A percentile compares a stretch with the other conserved stretches of the same genome.
These are phyloP conservation scores for Furcasterigmium sp. DNA, from an alignment of 2,329 filamentous ascomycete genomes.

Conservation along the genomic window DNA sequence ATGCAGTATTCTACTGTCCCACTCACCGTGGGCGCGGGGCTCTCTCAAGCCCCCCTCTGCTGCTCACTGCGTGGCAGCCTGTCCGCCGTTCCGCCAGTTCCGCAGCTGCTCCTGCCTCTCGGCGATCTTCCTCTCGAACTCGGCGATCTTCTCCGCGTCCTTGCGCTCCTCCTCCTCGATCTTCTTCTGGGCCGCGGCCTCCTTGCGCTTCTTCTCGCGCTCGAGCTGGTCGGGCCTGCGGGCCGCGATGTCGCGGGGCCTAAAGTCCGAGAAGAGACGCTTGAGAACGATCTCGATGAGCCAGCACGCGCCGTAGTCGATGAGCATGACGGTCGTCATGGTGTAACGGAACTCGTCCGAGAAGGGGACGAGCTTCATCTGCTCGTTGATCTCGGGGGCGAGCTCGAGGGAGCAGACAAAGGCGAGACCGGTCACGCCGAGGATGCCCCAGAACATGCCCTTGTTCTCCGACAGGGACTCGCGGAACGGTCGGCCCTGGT, in stretches of 20 bases:
- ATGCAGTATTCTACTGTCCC: not conserved
- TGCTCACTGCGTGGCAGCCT: constrained; percentile 9
- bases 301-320: constrained; percentile 86
- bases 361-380: constrained; percentile 90
- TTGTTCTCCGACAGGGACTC: constrained; percentile 93
- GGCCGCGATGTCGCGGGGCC: constrained; percentile 87
- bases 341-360: constrained; percentile 81
- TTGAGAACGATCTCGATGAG: constrained; percentile 84
- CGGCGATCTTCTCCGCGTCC: constrained; percentile 48
- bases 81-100: constrained; percentile 36
- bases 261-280: constrained; percentile 80
- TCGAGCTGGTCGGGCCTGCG: constrained; percentile 81
- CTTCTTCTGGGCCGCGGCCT: constrained; percentile 45
- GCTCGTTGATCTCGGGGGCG: constrained; percentile 89
- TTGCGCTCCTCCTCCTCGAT: constrained; percentile 47
- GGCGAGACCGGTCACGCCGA: constrained; percentile 83
- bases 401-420: constrained; percentile 95
- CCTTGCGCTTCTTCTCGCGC: constrained; percentile 66
- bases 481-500: constrained; percentile 96
- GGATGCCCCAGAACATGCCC: constrained; percentile 96
- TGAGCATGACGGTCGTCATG: constrained; percentile 76
- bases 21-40: too few relatives aligned
- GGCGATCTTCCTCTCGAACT: constrained; percentile 54
- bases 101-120: constrained; percentile 43
- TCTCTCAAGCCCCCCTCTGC: not conserved